Conservation (phyloP, 2,329 filamentous ascomycete genomes). For the Eutypella sp. region DNA sequence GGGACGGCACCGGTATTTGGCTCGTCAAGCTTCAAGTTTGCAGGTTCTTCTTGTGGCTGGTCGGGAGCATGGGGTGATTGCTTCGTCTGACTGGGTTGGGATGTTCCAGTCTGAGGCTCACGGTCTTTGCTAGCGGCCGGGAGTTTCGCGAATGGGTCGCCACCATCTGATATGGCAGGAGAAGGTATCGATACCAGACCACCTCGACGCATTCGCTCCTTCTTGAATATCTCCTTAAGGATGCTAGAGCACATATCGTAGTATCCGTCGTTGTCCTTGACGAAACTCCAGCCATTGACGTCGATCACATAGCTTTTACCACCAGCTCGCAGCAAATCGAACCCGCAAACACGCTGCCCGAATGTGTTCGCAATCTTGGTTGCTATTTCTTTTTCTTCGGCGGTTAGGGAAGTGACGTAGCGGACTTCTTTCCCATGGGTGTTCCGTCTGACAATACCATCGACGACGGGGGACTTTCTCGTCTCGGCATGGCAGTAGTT, state of each 20-base stretch:
- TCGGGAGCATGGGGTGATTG: conserved; percentile 7
- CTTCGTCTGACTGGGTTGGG: conserved; percentile 15
- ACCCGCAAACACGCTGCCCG: conserved; percentile 91
- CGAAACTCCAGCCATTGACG: conserved; percentile 99
- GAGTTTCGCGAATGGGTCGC: conserved; percentile 27
- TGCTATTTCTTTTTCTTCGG: conserved; percentile 80
- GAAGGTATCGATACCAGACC: conserved; percentile 54
- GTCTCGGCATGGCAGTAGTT: conserved; percentile 96
- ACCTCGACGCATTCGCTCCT: conserved; percentile 64
- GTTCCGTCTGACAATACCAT: conserved; percentile 91
- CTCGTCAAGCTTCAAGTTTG: conserved; percentile 18
- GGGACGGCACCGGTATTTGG: conserved; percentile 9
- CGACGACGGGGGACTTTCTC: conserved; percentile 92
- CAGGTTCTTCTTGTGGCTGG: conserved; percentile 14
- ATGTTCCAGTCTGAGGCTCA: conserved; percentile 25
- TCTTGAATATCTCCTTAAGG: conserved; percentile 80
- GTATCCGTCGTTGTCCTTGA: conserved; percentile 98
- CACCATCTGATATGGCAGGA: conserved; percentile 37
- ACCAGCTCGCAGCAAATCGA: conserved; percentile 82
- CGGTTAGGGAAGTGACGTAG: conserved; percentile 81
- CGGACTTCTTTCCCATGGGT: conserved; percentile 96
- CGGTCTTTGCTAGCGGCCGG: conserved; percentile 32
- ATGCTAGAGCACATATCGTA: conserved; percentile 89
- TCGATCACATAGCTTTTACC: conserved; percentile 97
- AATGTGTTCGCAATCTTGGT: conserved; percentile 87